Conservation (phyloP, 129 eudicot genomes). For the Smallanthus sonchifolius region DNA sequence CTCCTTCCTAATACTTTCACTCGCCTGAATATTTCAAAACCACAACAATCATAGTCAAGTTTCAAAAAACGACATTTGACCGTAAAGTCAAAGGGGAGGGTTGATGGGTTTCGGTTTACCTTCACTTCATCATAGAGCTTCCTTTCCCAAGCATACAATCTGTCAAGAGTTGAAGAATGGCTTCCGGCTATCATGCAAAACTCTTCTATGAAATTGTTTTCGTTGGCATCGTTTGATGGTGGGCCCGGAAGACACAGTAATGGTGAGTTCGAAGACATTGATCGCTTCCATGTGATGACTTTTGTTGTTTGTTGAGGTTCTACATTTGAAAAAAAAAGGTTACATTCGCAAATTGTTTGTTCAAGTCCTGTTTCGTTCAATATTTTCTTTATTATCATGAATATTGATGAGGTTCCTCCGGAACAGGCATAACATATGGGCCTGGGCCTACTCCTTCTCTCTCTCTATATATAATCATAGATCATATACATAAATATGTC, state of each 20-base stretch:
- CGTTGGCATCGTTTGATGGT: constrained; percentile 54
- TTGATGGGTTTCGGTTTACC: constrained; percentile 35
- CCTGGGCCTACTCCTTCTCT: background rate
- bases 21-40: constrained; percentile 48
- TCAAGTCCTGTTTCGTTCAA: background rate
- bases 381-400: background rate
- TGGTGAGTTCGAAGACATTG: constrained; percentile 64
- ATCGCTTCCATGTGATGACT: constrained; percentile 76
- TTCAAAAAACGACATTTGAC: background rate
- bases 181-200: constrained; percentile 94
- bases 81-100: background rate
- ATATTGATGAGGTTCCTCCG: background rate
- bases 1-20: constrained; percentile 67
- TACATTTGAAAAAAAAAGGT: background rate
- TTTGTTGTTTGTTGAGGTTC: constrained; percentile 50
- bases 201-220: constrained; percentile 72
- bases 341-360: background rate
- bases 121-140: constrained; percentile 94
- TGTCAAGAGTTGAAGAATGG: constrained; percentile 84
- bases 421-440: background rate
- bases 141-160: constrained; percentile 97
- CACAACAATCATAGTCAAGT: background rate
- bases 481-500: too few relatives aligned
- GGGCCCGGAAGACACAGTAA: constrained; percentile 58
- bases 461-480: too few relatives aligned